Conservation (phyloP, 352 stramenopile species). For the Phytophthora capsici region DNA sequence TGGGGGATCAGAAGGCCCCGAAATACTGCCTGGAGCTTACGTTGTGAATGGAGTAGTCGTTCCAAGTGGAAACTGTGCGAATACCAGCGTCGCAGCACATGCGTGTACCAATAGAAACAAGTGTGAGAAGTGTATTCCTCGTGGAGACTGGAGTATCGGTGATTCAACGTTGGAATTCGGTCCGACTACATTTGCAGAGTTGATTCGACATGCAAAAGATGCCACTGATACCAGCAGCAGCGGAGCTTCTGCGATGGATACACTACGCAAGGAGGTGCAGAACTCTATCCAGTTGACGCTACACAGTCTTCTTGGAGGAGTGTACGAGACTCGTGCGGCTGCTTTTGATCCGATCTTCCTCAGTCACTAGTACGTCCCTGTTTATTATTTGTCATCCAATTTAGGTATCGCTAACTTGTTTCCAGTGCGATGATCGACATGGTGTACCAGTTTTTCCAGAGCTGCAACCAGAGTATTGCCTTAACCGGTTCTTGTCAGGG, state of each 20-base stretch:
- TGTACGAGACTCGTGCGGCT: constrained; percentile 50
- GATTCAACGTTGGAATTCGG: constrained; percentile 72
- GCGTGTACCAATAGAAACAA: constrained; percentile 48
- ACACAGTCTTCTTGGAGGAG: constrained; percentile 48
- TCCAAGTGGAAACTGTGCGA: constrained; percentile 61
- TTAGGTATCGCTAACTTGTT: too few relatives aligned
- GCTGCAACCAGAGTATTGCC: constrained; percentile 49
- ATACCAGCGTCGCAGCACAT: constrained; percentile 48
- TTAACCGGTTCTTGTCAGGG: constrained; percentile 40
- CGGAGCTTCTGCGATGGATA: constrained; percentile 34
- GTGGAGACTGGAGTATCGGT: constrained; percentile 70
- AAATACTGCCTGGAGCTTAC: constrained; percentile 37
- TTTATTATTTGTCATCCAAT: too few relatives aligned
- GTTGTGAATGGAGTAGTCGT: constrained; percentile 37
- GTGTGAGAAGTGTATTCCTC: constrained; percentile 69
- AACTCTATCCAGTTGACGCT: constrained; percentile 49
- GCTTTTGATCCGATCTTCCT: constrained; percentile 57
- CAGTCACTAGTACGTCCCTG: constrained; percentile 58
- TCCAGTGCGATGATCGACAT: constrained; percentile 57
- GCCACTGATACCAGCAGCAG: constrained; percentile 42
- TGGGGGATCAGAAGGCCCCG: constrained; percentile 52
- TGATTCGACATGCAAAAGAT: constrained; percentile 48
- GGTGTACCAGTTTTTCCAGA: constrained; percentile 71
- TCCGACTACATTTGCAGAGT: constrained; percentile 63
- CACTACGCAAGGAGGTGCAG: constrained; percentile 41